phyloP scores from a whole-genome alignment of 495 filamentous ascomycete species.

The Xylaria longipes region DNA sequence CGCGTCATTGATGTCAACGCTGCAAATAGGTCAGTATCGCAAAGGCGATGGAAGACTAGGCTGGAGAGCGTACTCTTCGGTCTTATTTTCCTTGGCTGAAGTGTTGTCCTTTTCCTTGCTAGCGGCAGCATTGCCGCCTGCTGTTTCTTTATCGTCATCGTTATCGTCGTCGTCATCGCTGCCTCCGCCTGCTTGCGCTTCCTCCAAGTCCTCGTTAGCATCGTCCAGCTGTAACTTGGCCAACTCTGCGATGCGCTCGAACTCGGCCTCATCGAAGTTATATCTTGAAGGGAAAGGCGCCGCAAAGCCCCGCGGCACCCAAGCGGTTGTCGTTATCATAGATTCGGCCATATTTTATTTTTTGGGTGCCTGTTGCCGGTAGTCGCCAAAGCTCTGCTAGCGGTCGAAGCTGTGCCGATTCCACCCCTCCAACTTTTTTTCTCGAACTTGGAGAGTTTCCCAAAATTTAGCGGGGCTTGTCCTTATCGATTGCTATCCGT shows the following conservation, averaged over 20 bases:
- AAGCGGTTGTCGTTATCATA: conserved; percentile 93
- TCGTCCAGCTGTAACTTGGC: conserved; percentile 93
- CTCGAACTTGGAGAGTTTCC: conserved; percentile 24
- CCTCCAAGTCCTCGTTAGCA: conserved; percentile 82
- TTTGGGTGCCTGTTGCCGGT: background rate
- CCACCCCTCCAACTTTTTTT: conserved; percentile 39
- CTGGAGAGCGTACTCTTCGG: conserved; percentile 44
- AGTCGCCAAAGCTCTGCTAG: background rate
- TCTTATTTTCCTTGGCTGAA: conserved; percentile 35
- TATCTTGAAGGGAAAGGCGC: conserved; percentile 90
- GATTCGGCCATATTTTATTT: conserved; percentile 43
- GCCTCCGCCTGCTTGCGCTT: conserved; percentile 57
- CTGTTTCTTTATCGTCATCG: conserved; percentile 39
- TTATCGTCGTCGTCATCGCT: conserved; percentile 29
- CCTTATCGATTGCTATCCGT: conserved; percentile 36
- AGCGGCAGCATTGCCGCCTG: conserved; percentile 28
- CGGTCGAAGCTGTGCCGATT: conserved; percentile 12
- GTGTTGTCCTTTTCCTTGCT: conserved; percentile 37
- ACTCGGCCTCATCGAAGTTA: conserved; percentile 91
- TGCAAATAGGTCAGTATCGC: conserved; percentile 25
- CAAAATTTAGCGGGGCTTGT: conserved; percentile 40
- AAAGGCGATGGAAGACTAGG: background rate
- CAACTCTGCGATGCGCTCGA: conserved; percentile 84
- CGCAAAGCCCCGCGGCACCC: conserved; percentile 94
- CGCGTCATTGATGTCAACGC: conserved; percentile 69